Evolutionary conservation across 805 yeast species (phyloP), one percentile per base, ranked within the genome.

Genomic region (Lipomyces orientalis): DNA sequence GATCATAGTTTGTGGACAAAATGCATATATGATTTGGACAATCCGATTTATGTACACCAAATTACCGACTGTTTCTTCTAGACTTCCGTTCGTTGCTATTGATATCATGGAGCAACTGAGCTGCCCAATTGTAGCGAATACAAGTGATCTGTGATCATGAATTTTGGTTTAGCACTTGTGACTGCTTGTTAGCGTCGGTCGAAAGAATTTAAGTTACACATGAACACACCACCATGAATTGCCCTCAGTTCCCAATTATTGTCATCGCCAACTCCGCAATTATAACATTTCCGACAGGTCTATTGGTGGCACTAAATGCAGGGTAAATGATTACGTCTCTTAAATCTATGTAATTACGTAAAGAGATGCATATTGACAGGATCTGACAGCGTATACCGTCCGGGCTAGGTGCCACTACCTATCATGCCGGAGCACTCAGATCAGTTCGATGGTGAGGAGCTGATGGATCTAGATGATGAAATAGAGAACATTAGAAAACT

Each of bases 401-500:
- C 22, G 1, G 49, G 22, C 16, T 19, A n/a, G 9, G 22, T 43
- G 49, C 22, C 49, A 8, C 22, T 5, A 7, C 49, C 16, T 12
- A 37, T 5, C 19, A 43, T 43, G 22, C 25, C 2, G 10, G 49
- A 43, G n/a, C 6, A 8, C 25, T 16, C 49, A 37, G 5, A 37
- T 37, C 43, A 14, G 16, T 43, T 16, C 49, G 55, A 37, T 19
- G 68, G 61, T 14, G 56, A 14, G 8, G 65, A 54, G 29, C 52
- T 58, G 62, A 66, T 60, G 64, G 69, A 66, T 57, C 58, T 66
- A 43, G 66, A 63, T 43, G 60, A 29, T 2, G 60, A 58, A 2
- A 14, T 52, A 12, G 66, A 54, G 25, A n/a, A 49, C 37, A 33
- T 62, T 25, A 34, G 49, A 2, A 43, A 31, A 25, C 33, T 46